Percentiles rank a stretch among this genome's conserved stretches.
phyloP scores from a whole-genome alignment of 2,329 filamentous ascomycete genomes.

The Penicillium sp. region DNA sequence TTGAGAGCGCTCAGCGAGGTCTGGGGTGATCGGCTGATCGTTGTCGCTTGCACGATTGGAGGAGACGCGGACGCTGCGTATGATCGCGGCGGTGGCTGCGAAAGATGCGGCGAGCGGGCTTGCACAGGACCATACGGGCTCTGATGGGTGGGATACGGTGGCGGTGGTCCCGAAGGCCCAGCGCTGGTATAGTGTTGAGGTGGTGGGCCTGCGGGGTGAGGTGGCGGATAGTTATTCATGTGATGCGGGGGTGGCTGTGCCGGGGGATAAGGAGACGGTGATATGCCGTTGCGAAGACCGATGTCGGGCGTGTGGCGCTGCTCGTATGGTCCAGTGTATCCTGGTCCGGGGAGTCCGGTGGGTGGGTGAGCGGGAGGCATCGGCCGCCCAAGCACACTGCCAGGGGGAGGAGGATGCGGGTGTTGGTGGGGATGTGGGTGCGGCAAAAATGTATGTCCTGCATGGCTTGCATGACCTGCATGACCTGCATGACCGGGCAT shows the following conservation, averaged over 20 bases:
- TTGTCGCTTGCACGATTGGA: slow-evolving; percentile 37
- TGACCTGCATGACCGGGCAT: slow-evolving; percentile 16
- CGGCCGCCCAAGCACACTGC: slow-evolving; percentile 29
- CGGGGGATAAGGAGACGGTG: slow-evolving; percentile 34
- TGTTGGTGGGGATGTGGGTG: slow-evolving; percentile 31
- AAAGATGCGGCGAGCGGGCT: slow-evolving; percentile 35
- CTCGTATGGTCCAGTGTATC: slow-evolving; percentile 39
- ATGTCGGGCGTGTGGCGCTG: slow-evolving; percentile 33
- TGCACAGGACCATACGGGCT: slow-evolving; percentile 39
- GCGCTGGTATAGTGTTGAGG: slow-evolving; percentile 34
- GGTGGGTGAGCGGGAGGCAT: slow-evolving; percentile 30
- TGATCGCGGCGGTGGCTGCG: slow-evolving; percentile 33
- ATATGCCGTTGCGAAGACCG: slow-evolving; percentile 36
- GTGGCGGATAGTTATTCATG: slow-evolving; percentile 49
- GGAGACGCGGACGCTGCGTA: slow-evolving; percentile 40
- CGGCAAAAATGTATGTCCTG: slow-evolving; percentile 29
- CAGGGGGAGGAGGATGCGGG: slow-evolving; percentile 12
- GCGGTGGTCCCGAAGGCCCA: slow-evolving; percentile 36
- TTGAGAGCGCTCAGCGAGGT: slow-evolving; percentile 37
- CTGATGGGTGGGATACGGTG: slow-evolving; percentile 37
- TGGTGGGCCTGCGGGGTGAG: slow-evolving; percentile 32
- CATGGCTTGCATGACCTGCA: slow-evolving; percentile 16
- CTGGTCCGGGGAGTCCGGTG: slow-evolving; percentile 21
- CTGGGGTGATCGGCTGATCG: slow-evolving; percentile 39
- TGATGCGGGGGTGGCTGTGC: slow-evolving; percentile 50